Evolutionary conservation across 768 basidiomycete species (phyloP).

Genomic region (Lactarius evosmus): DNA sequence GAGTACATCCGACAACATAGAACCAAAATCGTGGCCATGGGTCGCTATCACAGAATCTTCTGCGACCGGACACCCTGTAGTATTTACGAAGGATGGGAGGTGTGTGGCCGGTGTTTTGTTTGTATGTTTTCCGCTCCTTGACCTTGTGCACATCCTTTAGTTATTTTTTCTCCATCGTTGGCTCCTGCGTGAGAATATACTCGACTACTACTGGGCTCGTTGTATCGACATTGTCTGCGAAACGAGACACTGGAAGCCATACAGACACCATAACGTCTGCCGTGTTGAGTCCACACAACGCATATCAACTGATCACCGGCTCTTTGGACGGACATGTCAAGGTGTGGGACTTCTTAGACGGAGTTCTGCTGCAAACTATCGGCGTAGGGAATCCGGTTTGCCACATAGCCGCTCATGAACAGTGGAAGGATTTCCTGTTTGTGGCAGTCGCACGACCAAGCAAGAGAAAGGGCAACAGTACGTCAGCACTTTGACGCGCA

Average conservation of each 20-base stretch:
- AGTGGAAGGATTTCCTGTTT: slow-evolving; percentile 66
- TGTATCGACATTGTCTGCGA: slow-evolving; percentile 75
- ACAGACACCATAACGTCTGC: slow-evolving; percentile 66
- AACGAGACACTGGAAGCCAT: slow-evolving; percentile 39
- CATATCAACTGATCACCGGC: slow-evolving; percentile 85
- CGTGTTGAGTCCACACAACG: slow-evolving; percentile 78
- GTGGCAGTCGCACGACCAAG: slow-evolving; percentile 55
- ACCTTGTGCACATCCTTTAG: slow-evolving; percentile 40
- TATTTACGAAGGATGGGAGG: slow-evolving; percentile 90
- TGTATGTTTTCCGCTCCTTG: slow-evolving; percentile 7
- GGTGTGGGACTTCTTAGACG: slow-evolving; percentile 94
- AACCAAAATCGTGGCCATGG: slow-evolving; percentile 56
- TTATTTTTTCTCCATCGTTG: slow-evolving; percentile 86
- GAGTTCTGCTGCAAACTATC: slow-evolving; percentile 70
- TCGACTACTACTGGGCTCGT: slow-evolving; percentile 75
- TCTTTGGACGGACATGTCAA: slow-evolving; percentile 81
- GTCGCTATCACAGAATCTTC: slow-evolving; percentile 65
- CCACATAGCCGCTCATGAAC: slow-evolving; percentile 66
- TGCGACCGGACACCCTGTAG: slow-evolving; percentile 60
- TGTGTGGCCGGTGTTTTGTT: slow-evolving; percentile 35
- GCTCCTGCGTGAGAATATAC: slow-evolving; percentile 81
- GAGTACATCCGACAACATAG: slow-evolving; percentile 25
- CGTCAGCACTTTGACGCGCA: slow-evolving; percentile 12
- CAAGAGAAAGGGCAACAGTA: slow-evolving; percentile 40
- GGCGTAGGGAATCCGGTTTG: slow-evolving; percentile 66